Base-by-base conservation (phyloP, 805 yeast species). In the Metschnikowia orientalis region DNA sequence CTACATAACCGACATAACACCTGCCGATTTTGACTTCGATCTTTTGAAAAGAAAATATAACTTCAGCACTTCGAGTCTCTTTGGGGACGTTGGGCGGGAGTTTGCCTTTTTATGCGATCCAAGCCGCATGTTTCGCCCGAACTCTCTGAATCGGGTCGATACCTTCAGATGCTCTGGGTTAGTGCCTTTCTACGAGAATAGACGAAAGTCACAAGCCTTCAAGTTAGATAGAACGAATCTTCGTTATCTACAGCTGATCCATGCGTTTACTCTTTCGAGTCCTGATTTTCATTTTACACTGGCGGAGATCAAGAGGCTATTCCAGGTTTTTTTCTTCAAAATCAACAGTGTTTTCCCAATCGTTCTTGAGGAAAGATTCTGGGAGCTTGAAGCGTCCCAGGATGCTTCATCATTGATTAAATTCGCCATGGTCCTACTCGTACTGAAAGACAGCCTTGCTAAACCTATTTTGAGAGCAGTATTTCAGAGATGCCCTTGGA, bases 251-350 rank as follows among this genome's bases (percentile, higher is more conserved):
- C 38, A 54, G 14, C 48, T 57, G 19, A 56, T 65, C 16, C 51
- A 57, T 23, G 71, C 71, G 8, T 66, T 66, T 38, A 56, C 59
- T 6, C 43, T 65, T 38, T 61, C 59, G 8, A 42, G 60, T 14
- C 44, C 48, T 2, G 52, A 47, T 26, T 56, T 41, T 30, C 48
- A 42, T 6, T 45, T 60, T 15, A 33, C 38, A 9, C 21, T 31
- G 6, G 30, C 34, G 6, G 59, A 59, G 28, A 38, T 44, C 15
- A 31, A 37, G 6, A 42, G 44, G 27, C 40, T 61, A 13, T 26
- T 57, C 4, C 48, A 53, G 18, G 22, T 61, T 3, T 62, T 47
- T 41, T 62, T 62, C 38, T 47, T 41, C 39, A 57, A 59, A 31
- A 32, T 61, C 16, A 60, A 62, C 46, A 43, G 49, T n/a, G 42